Base-by-base conservation (phyloP, 345 rosid species). In the Boechera stricta region DNA sequence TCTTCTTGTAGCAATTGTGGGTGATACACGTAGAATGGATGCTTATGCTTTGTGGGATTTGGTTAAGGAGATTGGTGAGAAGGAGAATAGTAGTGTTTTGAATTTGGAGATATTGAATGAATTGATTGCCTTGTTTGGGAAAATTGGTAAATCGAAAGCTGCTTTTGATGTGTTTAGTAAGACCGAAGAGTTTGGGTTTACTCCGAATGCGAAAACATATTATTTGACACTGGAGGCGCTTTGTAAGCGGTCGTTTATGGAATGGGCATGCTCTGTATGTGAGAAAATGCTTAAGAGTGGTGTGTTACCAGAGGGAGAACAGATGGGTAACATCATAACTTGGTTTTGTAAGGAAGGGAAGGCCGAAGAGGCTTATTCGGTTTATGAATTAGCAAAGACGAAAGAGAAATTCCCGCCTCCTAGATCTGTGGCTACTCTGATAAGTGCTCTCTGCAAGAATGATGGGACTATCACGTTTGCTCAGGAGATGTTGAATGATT, bases 21-120 rank as follows among this genome's bases (percentile, higher is more conserved):
- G 77, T 12, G 82, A 84, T 35, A 38, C 69, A 67, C 82, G 85
- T 77, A 84, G 81, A 78, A 80, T 78, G 35, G 86, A 84, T 69
- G 91, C 82, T 1, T 89, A 86, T 64, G 75, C 64, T 28, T 62
- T 94, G 81, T 91, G 97, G 97, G 96, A 90, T 82, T 73, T 89
- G 76, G 67, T 94, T 70, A 79, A 73, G 82, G 93, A 87, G 72
- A 83, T 85, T 69, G 87, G 87, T 38, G 85, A 75, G 69, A 74
- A 80, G 74, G 67, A 71, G 53, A 47, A 13, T 28, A 76, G 28
- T 31, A 56, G 39, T 55, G 72, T 77, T 51, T 68, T 94, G 79
- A 87, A 79, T 81, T 72, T 67, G 31, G 86, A 72, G 71, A 82
- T 76, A 72, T 74, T 94, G 66, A 91, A 94, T 71, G 82, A 74